Evolutionary conservation across 2,329 filamentous ascomycete species (phyloP), one percentile per base, ranked within the genome.

Genomic region (Alternaria brassicicola): DNA sequence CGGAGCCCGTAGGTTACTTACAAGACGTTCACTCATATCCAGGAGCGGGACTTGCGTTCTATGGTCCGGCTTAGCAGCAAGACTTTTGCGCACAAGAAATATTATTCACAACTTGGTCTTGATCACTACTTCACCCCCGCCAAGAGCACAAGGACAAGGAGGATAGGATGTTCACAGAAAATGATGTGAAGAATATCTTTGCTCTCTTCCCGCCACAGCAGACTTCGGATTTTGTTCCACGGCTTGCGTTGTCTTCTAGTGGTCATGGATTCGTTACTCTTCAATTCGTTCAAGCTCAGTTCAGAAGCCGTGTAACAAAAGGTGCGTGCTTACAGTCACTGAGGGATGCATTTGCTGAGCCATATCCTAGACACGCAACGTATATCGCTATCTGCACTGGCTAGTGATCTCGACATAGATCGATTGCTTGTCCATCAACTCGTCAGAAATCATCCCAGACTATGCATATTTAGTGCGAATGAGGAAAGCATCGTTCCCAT

Each of bases 141-240:
- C 38, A 4, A 35, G 15, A 13, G 9, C 21, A 17, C 10, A 23
- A 39, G 36, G 31, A 28, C 28, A n/a, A 23, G 8, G 1, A 21
- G 19, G 21, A 36, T 23, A 45, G 7, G 10, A 77, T 77, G 73
- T 78, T 78, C 48, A 73, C 74, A 8, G 50, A 55, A n/a, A 67
- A 71, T 26, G 75, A 78, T 54, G 62, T 73, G 9, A 69, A 62
- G 33, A 66, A 73, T 17, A 58, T 76, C 3, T 67, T 67, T 25
- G 52, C 61, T 13, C 48, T 67, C 12, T 66, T 76, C 13, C 67
- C 64, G 42, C 67, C 68, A 7, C 52, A 55, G 26, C 63, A 64
- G 12, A 60, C 19, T 31, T 50, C 28, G 30, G 30, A 41, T 19
- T 42, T 52, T 10, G 48, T 62, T 42, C 66, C 68, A 19, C 55